These are phyloP conservation scores for rapeseed (Brassica napus) DNA, from an alignment of 345 rosid species.

Conservation along the genomic window Da-Ae NC_063435.1:4374001-4374500, in stretches of 20 bases:
- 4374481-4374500: constrained; percentile 10
- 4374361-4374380: constrained; percentile 46
- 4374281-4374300: constrained; percentile 43
- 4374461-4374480: constrained; percentile 49
- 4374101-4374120: constrained; percentile 22
- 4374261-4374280: constrained; percentile 33
- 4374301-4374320: constrained; percentile 37
- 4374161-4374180: constrained; percentile 34
- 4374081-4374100: not conserved
- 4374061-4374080: not conserved
- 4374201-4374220: constrained; percentile 32
- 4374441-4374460: constrained; percentile 46
- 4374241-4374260: constrained; percentile 28
- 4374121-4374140: constrained; percentile 12
- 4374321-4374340: constrained; percentile 44
- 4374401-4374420: constrained; percentile 60
- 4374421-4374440: constrained; percentile 32
- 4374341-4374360: constrained; percentile 32
- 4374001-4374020: not conserved
- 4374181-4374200: constrained; percentile 31
- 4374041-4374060: constrained; percentile 2
- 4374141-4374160: constrained; percentile 27
- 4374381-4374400: constrained; percentile 62
- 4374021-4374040: constrained; percentile 4
- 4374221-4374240: constrained; percentile 30